phyloP scores from a whole-genome alignment of 2,329 filamentous ascomycete genomes.

The Paracorniculantispora psalliotae region DNA sequence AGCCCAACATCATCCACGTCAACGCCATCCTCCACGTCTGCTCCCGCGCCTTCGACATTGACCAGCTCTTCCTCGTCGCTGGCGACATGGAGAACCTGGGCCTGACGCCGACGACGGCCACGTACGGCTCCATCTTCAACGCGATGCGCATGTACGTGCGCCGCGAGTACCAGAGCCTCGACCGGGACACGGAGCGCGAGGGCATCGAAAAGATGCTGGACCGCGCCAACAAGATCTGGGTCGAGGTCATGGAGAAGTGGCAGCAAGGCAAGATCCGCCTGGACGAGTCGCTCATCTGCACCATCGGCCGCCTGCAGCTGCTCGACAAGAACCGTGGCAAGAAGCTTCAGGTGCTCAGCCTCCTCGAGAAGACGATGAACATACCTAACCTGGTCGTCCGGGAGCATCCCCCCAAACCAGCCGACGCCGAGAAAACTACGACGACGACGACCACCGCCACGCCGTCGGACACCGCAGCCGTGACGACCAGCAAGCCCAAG shows the following conservation, averaged over 20 bases:
- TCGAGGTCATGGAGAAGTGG: conserved; percentile 75
- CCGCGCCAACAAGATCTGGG: conserved; percentile 73
- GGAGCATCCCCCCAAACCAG: too few species aligned
- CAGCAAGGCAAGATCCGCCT: conserved; percentile 61
- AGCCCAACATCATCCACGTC: conserved; percentile 74
- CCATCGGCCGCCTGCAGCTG: conserved; percentile 77
- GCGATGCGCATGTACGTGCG: conserved; percentile 51
- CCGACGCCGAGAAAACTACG: neutral
- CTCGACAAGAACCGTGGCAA: conserved; percentile 55
- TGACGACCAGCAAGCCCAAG: neutral
- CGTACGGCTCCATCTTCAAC: conserved; percentile 80
- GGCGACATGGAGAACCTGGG: conserved; percentile 62
- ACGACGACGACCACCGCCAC: neutral
- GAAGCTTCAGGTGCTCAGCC: conserved; percentile 64
- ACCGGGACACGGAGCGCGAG: conserved; percentile 27
- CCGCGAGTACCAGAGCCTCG: conserved; percentile 23
- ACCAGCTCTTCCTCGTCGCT: conserved; percentile 72
- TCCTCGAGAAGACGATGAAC: conserved; percentile 79
- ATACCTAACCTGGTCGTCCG: conserved; percentile 50
- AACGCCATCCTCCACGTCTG: conserved; percentile 88
- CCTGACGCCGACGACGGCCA: conserved; percentile 60
- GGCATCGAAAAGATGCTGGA: conserved; percentile 46
- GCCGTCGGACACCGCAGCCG: neutral
- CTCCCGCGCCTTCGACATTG: conserved; percentile 66
- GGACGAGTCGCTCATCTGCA: conserved; percentile 72